Evolutionary conservation across 2,329 filamentous ascomycete species (phyloP), one percentile per base, ranked within the genome.

Genomic region (Periconia macrospinosa): DNA sequence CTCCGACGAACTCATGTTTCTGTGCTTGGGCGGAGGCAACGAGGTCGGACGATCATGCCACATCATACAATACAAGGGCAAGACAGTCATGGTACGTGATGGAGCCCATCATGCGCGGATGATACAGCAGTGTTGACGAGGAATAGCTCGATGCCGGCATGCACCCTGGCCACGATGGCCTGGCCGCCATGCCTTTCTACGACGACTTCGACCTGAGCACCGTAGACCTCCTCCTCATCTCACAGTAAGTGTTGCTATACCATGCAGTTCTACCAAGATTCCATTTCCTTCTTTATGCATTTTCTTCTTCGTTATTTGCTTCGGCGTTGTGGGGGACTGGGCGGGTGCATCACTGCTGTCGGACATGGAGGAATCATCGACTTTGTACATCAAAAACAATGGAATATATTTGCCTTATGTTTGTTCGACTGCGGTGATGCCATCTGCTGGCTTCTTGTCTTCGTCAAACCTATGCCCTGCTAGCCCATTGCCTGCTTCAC

Each of bases 11-110:
- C 84, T 99, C 54, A 90, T 92, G 78, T 99, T 99, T 69, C 83
- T 96, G 50, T 95, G 91, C 67, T 80, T 99, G 37, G 94, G 94
- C 57, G 94, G 94, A 57, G 94, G 94, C 63, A 97, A 97, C 74
- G 94, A 99, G 77, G 94, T 99, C 57, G 94, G 94, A 50, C 84
- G 94, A 61, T 97, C 94, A 61, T 97, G 94, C 75, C 94, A 99
- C 73, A 96, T 99, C 65, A 87, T 99, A 55, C 92, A 97, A 70
- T 99, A 99, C 83, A 99, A 97, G 78, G 94, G 94, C 57, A 99
- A 99, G 77, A 97, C 93, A 6, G 91, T 99, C 63, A 99, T 99
- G 94, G 92, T 95, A 79, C 63, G 85, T 72, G 20, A 49, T 2
- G 30, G 30, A 8, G 11, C n/a, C 7, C 30, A 53, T 41, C 15